Evolutionary conservation across 768 basidiomycete genomes (phyloP).

Genomic region (Epithele typhae): DNA sequence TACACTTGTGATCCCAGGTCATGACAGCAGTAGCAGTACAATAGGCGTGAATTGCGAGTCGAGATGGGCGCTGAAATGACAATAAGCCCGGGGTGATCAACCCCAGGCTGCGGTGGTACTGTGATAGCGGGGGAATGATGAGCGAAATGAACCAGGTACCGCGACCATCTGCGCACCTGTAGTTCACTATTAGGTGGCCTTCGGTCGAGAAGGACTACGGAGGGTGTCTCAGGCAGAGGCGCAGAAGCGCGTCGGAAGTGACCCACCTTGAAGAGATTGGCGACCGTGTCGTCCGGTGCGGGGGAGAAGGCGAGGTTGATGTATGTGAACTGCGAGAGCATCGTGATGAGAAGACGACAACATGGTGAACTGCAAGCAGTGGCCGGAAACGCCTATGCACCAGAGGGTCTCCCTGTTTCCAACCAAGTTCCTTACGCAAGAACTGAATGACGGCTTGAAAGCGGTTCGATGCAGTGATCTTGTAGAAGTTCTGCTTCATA

Average conservation of each 20-base stretch:
- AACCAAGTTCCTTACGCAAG: constrained; percentile 81
- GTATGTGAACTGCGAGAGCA: constrained; percentile 55
- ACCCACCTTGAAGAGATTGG: constrained; percentile 62
- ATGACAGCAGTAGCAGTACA: background rate
- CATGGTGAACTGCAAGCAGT: too few species aligned
- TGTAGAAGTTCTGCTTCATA: constrained; percentile 99
- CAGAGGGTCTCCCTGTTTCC: constrained; percentile 82
- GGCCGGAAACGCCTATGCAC: constrained; percentile 33
- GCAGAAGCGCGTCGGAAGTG: too few species aligned
- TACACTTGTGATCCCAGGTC: background rate
- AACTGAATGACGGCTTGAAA: constrained; percentile 97
- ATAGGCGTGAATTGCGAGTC: background rate
- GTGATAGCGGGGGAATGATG: constrained; percentile 3
- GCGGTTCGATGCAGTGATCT: constrained; percentile 89
- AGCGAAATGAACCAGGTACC: background rate
- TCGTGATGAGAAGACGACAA: background rate
- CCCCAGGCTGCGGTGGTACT: constrained; percentile 64
- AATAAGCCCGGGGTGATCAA: constrained; percentile 25
- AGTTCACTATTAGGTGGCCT: constrained; percentile 64
- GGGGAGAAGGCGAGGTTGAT: constrained; percentile 77
- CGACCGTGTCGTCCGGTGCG: constrained; percentile 71
- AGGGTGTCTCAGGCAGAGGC: too few species aligned
- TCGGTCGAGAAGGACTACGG: constrained; percentile 56
- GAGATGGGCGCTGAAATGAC: too few species aligned
- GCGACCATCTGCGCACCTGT: constrained; percentile 39